Base-by-base conservation (phyloP, 257 asterid species). In the Primulina eburnea region DNA sequence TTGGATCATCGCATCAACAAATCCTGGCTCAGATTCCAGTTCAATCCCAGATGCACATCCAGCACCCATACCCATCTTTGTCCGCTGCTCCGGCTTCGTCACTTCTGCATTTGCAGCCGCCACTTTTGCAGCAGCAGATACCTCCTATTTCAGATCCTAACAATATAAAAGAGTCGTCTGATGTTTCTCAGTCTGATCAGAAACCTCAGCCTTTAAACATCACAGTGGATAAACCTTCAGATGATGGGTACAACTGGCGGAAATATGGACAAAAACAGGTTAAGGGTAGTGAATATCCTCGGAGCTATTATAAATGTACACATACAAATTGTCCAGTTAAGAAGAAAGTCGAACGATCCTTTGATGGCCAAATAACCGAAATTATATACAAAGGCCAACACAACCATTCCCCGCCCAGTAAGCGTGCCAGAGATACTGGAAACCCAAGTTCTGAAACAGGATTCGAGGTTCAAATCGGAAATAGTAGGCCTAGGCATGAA, bases 221-320 rank as follows among this genome's bases (percentile, higher is more conserved):
- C 26, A 50, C 77, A 26, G 86, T 81, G 67, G 87, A 86, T 80
- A 86, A 83, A 70, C 89, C 89, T 69, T 80, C 84, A 26, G 84
- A 81, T 64, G 88, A 83, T 38, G 86, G 84, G 53, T 84, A 79
- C 81, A 84, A 84, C 66, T 84, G 88, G 88, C 76, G 86, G 32
- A 84, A 84, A 66, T 84, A 84, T 69, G 88, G 86, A 64, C 88
- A 84, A 78, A 84, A 84, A 73, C 86, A 81, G 70, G 88, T 84
- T 62, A 84, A 81, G 77, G 88, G 88, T 4, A 77, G 88, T 64
- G 88, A 84, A 75, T 84, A 69, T 79, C 86, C 88, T 59, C 82
- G 88, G 57, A 83, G 88, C 75, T 83, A 86, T 72, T 90, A 88
- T 64, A 90, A 88, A 77, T 90, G 97, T 75, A 87, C 96, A 9